phyloP scores from a whole-genome alignment of 495 filamentous ascomycete species.

The Aspergillus affinis region DNA sequence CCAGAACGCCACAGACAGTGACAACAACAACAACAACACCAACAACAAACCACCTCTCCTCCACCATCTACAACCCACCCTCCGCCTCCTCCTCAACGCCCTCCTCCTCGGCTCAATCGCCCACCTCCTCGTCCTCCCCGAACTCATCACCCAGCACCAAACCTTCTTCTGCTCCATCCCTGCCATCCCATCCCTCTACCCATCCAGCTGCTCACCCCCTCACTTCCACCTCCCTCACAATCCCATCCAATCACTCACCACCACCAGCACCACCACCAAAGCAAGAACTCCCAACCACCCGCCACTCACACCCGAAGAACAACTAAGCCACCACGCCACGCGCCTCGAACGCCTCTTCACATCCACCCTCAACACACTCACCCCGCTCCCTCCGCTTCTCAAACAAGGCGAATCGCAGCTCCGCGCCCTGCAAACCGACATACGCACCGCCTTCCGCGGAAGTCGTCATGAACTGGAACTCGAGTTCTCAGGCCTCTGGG shows the following conservation, averaged over 20 bases:
- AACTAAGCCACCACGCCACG: slow-evolving; percentile 28
- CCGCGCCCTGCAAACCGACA: slow-evolving; percentile 28
- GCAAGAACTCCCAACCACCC: slow-evolving; percentile 31
- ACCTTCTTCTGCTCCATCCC: slow-evolving; percentile 35
- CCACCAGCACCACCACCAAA: slow-evolving; percentile 28
- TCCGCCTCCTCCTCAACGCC: slow-evolving; percentile 32
- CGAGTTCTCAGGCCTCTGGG: slow-evolving; percentile 42
- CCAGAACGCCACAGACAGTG: too few relatives aligned
- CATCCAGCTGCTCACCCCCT: slow-evolving; percentile 33
- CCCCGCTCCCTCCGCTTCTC: slow-evolving; percentile 9
- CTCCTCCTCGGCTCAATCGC: slow-evolving; percentile 34
- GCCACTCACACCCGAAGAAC: slow-evolving; percentile 33
- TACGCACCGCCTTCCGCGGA: slow-evolving; percentile 34
- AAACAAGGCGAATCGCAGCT: slow-evolving; percentile 40
- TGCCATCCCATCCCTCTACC: slow-evolving; percentile 29
- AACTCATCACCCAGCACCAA: slow-evolving; percentile 39
- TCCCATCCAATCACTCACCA: slow-evolving; percentile 5
- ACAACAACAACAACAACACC: slow-evolving; percentile 1
- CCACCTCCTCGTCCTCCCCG: slow-evolving; percentile 42
- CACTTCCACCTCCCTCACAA: slow-evolving; percentile 7
- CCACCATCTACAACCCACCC: slow-evolving; percentile 12
- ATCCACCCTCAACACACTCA: not conserved
- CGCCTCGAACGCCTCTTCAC: not conserved
- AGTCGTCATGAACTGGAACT: slow-evolving; percentile 40
- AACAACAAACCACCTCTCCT: slow-evolving; percentile 2